Percentiles rank a stretch among this genome's conserved stretches.
Evolutionary conservation across 805 yeast genomes (phyloP).

Genomic region (Starmerella powellii): DNA sequence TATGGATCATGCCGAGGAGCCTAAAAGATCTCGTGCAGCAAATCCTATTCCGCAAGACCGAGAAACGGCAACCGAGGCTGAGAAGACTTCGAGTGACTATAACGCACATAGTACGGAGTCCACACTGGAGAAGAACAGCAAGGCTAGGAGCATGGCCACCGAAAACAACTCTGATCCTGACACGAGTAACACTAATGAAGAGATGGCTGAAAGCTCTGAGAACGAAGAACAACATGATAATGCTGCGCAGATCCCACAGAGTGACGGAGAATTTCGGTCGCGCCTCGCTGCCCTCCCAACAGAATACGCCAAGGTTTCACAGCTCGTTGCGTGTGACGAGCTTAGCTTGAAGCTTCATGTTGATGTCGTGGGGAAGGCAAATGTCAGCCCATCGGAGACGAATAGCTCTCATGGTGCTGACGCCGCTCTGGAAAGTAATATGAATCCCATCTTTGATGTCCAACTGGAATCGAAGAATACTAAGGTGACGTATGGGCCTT

Average conservation of each 20-base stretch:
- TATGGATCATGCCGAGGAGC: slow-evolving; percentile 28
- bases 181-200: neutral
- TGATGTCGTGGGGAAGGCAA: slow-evolving; percentile 58
- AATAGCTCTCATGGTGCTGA: too few relatives aligned
- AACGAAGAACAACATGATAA: neutral
- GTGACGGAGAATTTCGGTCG: slow-evolving; percentile 24
- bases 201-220: neutral
- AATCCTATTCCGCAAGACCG: too few relatives aligned
- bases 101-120: too few relatives aligned
- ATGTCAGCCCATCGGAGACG: too few relatives aligned
- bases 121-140: neutral
- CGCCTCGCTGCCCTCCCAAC: slow-evolving; percentile 26
- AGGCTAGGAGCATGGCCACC: neutral
- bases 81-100: too few relatives aligned
- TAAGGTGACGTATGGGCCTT: slow-evolving; percentile 78
- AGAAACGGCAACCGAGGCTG: too few relatives aligned
- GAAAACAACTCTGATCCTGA: neutral
- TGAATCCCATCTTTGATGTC: slow-evolving; percentile 34
- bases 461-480: slow-evolving; percentile 49
- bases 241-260: neutral
- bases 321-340: slow-evolving; percentile 48
- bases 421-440: neutral
- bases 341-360: slow-evolving; percentile 49
- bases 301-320: slow-evolving; percentile 76
- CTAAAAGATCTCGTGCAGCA: neutral